A percentile compares a stretch with the other conserved stretches of the same genome.
Evolutionary conservation across 768 basidiomycete species (phyloP).

Genomic region (Tylopilus subfusipes): DNA sequence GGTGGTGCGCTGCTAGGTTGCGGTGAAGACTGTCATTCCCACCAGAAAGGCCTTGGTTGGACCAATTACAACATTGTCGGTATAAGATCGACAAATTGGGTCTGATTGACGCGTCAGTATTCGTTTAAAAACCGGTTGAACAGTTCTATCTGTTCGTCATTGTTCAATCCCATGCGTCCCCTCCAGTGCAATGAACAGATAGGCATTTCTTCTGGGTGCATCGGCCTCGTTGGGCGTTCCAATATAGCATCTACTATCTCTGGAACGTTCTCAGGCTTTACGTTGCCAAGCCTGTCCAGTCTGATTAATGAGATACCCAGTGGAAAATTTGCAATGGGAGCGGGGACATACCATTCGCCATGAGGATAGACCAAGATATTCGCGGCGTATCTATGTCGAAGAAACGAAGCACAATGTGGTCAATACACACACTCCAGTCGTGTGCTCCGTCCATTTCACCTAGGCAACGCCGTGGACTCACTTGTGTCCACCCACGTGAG

Average conservation of each 20-base stretch:
- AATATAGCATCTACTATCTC: slow-evolving; percentile 47
- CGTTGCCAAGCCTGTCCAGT: slow-evolving; percentile 55
- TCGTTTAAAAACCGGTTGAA: slow-evolving; percentile 11
- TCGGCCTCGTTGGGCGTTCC: slow-evolving; percentile 27
- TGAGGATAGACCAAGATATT: slow-evolving; percentile 67
- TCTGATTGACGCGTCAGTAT: neutral
- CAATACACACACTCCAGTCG: neutral
- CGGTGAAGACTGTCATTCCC: neutral
- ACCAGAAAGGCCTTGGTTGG: neutral
- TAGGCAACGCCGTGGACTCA: slow-evolving; percentile 34
- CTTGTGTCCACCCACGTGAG: slow-evolving; percentile 85
- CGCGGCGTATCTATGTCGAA: slow-evolving; percentile 53
- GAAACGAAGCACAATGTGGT: neutral
- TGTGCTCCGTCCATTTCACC: neutral
- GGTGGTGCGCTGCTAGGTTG: neutral
- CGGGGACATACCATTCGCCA: slow-evolving; percentile 60
- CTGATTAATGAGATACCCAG: neutral
- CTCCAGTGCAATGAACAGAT: slow-evolving; percentile 56
- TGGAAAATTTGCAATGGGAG: neutral
- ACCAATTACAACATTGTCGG: neutral
- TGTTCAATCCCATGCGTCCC: slow-evolving; percentile 65
- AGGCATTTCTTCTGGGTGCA: slow-evolving; percentile 32
- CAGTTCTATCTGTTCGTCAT: slow-evolving; percentile 51
- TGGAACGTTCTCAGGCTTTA: slow-evolving; percentile 57
- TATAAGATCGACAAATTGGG: neutral